These are phyloP conservation scores for Lenzites betulinus DNA, from an alignment of 768 basidiomycete genomes.

Conservation along the genomic window DNA sequence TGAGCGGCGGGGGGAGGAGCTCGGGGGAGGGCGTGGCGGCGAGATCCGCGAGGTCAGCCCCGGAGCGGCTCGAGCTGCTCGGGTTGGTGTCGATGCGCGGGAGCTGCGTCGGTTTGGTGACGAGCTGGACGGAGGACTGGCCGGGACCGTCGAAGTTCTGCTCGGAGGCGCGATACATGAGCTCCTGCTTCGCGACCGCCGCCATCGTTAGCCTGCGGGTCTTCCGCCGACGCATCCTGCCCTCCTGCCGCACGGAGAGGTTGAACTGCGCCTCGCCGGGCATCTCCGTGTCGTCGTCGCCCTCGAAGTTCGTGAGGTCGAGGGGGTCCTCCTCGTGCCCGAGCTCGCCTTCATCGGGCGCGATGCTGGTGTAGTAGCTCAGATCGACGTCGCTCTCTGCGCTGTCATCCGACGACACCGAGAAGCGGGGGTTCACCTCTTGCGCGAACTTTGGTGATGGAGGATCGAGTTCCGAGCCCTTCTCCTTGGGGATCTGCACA, in stretches of 20 bases:
- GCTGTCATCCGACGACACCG: conserved; percentile 34
- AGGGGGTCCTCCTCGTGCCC: conserved; percentile 53
- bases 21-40: neutral
- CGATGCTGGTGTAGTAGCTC: conserved; percentile 42
- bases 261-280: conserved; percentile 61
- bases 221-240: conserved; percentile 54
- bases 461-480: conserved; percentile 34
- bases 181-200: conserved; percentile 19
- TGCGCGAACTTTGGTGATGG: conserved; percentile 33
- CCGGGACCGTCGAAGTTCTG: conserved; percentile 5
- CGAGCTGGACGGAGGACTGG: conserved; percentile 6
- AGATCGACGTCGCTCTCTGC: conserved; percentile 43
- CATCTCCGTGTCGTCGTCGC: conserved; percentile 61
- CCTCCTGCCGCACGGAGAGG: conserved; percentile 56
- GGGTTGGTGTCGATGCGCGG: conserved; percentile 12
- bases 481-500: conserved; percentile 4
- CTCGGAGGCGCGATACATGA: conserved; percentile 11
- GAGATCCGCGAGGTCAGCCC: conserved; percentile 1
- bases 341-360: conserved; percentile 38
- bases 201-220: conserved; percentile 36
- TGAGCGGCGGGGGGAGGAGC: neutral
- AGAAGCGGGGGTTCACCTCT: conserved; percentile 17
- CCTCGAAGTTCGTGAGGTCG: conserved; percentile 78
- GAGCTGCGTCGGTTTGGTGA: conserved; percentile 4
- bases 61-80: neutral